Percentiles rank a stretch among this genome's conserved stretches.
Evolutionary conservation across 441 rosid species (phyloP).

Genomic region (Brassica hybrid): DNA sequence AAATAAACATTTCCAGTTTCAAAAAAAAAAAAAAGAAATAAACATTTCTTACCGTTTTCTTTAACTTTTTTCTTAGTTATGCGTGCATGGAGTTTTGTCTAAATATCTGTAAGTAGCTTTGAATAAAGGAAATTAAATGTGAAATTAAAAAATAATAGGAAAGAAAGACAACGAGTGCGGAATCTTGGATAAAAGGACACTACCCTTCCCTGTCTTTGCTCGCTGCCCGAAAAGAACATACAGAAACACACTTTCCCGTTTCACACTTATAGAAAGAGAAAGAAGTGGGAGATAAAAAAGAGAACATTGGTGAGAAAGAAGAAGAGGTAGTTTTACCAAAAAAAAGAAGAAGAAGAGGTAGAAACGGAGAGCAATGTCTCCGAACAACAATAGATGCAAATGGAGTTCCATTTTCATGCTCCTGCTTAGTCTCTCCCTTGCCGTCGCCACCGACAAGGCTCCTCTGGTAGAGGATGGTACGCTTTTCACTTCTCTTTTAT

Average conservation of each 20-base stretch:
- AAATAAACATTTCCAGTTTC: too few relatives aligned
- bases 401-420: conserved; percentile 44
- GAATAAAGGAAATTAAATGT: conserved; percentile 35
- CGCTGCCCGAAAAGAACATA: conserved; percentile 41
- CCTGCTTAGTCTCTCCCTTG: conserved; percentile 44
- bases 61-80: too few relatives aligned
- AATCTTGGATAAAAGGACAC: conserved; percentile 58
- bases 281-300: conserved; percentile 5
- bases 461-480: conserved; percentile 66
- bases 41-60: too few relatives aligned
- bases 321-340: background rate
- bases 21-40: background rate
- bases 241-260: conserved; percentile 37
- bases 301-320: conserved; percentile 12
- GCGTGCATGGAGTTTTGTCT: too few relatives aligned
- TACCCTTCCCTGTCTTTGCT: conserved; percentile 35
- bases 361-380: conserved; percentile 38
- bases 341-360: conserved; percentile 20
- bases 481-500: conserved; percentile 17
- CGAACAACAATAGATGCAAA: conserved; percentile 41
- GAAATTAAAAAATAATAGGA: conserved; percentile 6
- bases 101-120: too few relatives aligned
- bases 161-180: conserved; percentile 42
- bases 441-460: conserved; percentile 38
- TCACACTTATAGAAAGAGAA: conserved; percentile 22